Percentiles rank a stretch among this genome's conserved stretches.
Conservation (phyloP, 495 filamentous ascomycete genomes). For the Aspergillus conjunctus region DNA sequence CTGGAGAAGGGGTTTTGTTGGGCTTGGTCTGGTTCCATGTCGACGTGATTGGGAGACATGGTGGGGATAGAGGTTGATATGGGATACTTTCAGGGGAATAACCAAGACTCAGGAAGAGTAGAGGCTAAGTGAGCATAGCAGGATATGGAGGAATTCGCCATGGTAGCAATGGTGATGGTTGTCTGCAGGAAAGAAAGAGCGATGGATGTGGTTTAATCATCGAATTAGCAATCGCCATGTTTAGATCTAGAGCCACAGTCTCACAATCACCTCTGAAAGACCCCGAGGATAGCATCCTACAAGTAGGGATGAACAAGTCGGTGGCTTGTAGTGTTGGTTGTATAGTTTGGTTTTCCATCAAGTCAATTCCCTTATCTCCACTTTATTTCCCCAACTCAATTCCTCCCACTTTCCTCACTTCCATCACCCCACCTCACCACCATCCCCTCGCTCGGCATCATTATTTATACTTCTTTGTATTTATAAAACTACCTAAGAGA, state of each 20-base stretch:
- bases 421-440: not conserved
- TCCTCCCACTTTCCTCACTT: not conserved
- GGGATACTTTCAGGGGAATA: not conserved
- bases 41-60: not conserved
- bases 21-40: not conserved
- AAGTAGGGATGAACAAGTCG: no score
- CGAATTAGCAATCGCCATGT: no score
- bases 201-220: no score
- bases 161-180: no score
- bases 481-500: not conserved
- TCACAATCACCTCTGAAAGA: no score
- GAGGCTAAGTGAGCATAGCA: not conserved
- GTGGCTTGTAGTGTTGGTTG: not conserved
- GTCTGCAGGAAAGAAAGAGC: no score
- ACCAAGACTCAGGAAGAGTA: not conserved
- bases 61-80: not conserved
- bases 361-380: conserved; percentile 4
- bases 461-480: not conserved
- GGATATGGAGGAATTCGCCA: no score
- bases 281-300: no score
- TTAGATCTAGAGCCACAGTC: no score
- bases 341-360: not conserved
- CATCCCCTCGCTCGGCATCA: not conserved
- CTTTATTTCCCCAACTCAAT: not conserved
- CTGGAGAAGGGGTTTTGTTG: not conserved